A percentile compares a stretch with the other conserved stretches of the same genome.
These are phyloP conservation scores for Trichoderma citrinoviride DNA, from an alignment of 2,329 filamentous ascomycete genomes.

Conservation along the genomic window DNA sequence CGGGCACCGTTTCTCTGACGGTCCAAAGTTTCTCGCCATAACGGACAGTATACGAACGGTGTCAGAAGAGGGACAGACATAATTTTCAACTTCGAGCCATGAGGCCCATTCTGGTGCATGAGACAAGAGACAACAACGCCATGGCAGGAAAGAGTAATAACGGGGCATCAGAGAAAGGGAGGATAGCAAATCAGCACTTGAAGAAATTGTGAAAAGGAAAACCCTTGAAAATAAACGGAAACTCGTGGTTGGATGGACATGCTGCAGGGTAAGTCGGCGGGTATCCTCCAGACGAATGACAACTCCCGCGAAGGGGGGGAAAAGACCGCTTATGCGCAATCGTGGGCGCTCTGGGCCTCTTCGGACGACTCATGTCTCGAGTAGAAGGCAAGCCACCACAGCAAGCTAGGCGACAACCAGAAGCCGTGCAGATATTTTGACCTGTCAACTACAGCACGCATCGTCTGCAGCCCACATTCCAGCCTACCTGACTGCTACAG, in stretches of 20 bases:
- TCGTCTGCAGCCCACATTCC: background rate
- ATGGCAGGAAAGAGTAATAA: background rate
- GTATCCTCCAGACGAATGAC: background rate
- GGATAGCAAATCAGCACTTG: background rate
- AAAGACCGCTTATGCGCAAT: background rate
- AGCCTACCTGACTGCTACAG: too few species aligned
- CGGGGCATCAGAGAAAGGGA: too few species aligned
- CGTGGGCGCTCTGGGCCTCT: background rate
- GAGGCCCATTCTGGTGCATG: background rate
- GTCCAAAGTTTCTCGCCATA: background rate
- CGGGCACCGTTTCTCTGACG: conserved; percentile 1
- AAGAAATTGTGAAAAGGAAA: background rate
- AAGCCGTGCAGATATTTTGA: background rate
- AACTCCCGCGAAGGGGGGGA: background rate
- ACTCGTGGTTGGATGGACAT: background rate
- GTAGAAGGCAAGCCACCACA: background rate
- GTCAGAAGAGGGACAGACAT: background rate
- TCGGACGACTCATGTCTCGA: background rate
- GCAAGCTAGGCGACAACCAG: background rate
- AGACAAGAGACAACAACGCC: background rate
- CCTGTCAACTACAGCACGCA: background rate
- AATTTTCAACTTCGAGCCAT: background rate
- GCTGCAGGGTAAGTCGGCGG: background rate
- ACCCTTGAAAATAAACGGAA: background rate
- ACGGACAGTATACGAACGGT: background rate